These are phyloP conservation scores for Prunus davidiana DNA, from an alignment of 306 rosid species.

Conservation along the genomic window DNA sequence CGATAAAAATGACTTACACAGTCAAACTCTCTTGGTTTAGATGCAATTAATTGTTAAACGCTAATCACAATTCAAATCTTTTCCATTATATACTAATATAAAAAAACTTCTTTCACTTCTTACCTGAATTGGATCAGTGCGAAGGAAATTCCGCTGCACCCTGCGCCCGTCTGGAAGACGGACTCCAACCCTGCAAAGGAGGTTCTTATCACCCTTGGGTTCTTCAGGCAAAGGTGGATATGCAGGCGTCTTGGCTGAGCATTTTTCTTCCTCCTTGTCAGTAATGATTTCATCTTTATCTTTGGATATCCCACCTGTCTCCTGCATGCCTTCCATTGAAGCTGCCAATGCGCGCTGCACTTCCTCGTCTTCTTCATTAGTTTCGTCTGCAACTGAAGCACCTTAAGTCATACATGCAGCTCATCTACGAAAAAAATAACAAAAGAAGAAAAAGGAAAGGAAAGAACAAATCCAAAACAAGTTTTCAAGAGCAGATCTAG, in stretches of 20 bases:
- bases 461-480: not conserved
- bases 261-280: conserved; percentile 40
- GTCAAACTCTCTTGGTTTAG: not conserved
- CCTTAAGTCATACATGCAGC: not conserved
- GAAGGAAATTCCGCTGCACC: conserved; percentile 74
- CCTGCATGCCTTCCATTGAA: conserved; percentile 67
- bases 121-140: conserved; percentile 82
- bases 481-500: not conserved
- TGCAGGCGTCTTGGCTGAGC: conserved; percentile 38
- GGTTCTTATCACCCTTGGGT: conserved; percentile 74
- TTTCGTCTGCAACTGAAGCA: conserved; percentile 42
- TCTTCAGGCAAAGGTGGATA: conserved; percentile 84
- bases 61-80: not conserved
- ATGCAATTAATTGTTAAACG: not conserved
- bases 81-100: not conserved
- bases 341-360: conserved; percentile 63
- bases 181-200: conserved; percentile 78
- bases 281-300: conserved; percentile 37
- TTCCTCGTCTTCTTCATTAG: conserved; percentile 68
- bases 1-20: too few species aligned
- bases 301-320: conserved; percentile 27
- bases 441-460: not conserved
- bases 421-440: not conserved
- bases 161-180: conserved; percentile 94
- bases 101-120: not conserved